phyloP scores from a whole-genome alignment of 441 rosid species.

The Cnidoscolus chayamansa region DNA sequence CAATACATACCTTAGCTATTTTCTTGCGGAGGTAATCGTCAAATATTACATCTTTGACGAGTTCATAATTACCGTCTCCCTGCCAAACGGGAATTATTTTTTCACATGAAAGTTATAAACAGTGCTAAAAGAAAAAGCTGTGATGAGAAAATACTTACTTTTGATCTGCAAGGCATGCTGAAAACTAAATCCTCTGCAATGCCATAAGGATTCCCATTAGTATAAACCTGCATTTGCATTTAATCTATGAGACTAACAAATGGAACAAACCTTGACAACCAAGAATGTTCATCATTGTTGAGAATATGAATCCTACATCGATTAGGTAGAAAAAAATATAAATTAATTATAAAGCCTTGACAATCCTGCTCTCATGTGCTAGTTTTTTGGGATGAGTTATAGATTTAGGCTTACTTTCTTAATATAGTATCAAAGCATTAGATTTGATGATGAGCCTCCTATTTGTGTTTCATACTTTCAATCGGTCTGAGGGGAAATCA shows the following conservation, averaged over 20 bases:
- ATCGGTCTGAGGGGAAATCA: too few relatives aligned
- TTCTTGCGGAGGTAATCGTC: slow-evolving; percentile 78
- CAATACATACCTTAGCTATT: slow-evolving; percentile 56
- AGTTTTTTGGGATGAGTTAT: too few relatives aligned
- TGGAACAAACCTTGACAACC: background rate
- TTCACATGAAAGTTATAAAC: background rate
- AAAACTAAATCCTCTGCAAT: slow-evolving; percentile 79
- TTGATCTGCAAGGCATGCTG: slow-evolving; percentile 97
- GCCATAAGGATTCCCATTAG: slow-evolving; percentile 83
- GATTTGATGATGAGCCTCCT: too few relatives aligned
- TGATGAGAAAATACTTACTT: slow-evolving; percentile 38
- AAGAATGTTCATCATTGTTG: background rate
- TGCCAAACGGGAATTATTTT: slow-evolving; percentile 24
- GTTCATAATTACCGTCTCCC: slow-evolving; percentile 97
- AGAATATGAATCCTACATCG: too few relatives aligned
- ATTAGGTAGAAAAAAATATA: too few relatives aligned
- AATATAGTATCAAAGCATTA: too few relatives aligned
- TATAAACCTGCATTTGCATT: slow-evolving; percentile 59
- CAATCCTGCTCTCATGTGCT: too few relatives aligned
- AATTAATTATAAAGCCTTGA: too few relatives aligned
- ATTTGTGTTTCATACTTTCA: too few relatives aligned
- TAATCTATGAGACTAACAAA: slow-evolving; percentile 14
- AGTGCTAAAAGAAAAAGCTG: background rate
- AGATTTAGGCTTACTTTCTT: too few relatives aligned
- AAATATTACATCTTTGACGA: slow-evolving; percentile 71